Base-by-base conservation (phyloP, 805 yeast genomes). In the Ogataea methanolica region DNA sequence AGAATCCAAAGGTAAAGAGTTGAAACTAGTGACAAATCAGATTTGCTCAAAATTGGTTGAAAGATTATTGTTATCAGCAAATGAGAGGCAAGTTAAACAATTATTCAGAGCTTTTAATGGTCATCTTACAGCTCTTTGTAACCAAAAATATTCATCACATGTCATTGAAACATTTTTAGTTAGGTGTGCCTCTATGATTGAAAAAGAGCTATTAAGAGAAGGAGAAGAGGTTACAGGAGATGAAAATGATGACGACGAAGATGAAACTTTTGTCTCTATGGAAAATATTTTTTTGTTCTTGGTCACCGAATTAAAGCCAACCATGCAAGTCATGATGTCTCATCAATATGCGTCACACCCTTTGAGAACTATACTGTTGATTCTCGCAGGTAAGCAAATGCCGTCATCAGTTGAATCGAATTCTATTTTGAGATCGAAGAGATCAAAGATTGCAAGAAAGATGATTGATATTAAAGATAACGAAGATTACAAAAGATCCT, bases 21-120 rank as follows among this genome's bases (percentile, higher is more conserved):
- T 94, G 56, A 92, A 94, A 66, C 73, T 92, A 37, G 96, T 87
- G 4, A 92, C 97, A 2, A 91, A 92, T 61, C 97, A 91, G 61
- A 89, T 92, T 48, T 90, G 97, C 65, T 92, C 98, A 22, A 92
- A 92, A 63, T 73, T 94, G 49, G 75, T 94, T 73, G 99, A 92
- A 67, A 75, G 99, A 61, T 70, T 92, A 51, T 77, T 92, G n/a
- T 67, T 87, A 38, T 69, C 72, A 17, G 84, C 91, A 15, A 73
- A 76, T 26, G 83, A 81, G 51, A 70, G 67, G 12, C 95, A 89
- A 63, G 66, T 89, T 49, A 82, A 82, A 56, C 70, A 72, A 33
- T 61, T 91, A 0, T 86, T 84, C 65, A 75, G 74, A 49, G 79
- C 83, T 1, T 86, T 90, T 59, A 73, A 73, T 38, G 88, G 86